These are phyloP conservation scores for Vicia faba DNA, from an alignment of 306 rosid genomes.

Conservation along the genomic window DNA sequence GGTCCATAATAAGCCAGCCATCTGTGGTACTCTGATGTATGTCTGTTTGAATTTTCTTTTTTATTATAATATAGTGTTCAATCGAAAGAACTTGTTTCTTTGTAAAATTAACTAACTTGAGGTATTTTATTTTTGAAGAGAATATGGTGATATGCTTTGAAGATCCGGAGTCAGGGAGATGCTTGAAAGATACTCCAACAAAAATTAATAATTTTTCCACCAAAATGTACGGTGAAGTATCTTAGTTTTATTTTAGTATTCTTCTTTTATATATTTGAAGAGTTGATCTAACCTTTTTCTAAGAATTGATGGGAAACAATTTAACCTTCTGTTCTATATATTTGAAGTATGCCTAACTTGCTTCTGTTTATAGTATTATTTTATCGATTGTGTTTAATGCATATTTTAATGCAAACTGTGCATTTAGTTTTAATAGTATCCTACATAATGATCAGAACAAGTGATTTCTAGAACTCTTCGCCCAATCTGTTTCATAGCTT, in stretches of 20 bases:
- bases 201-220: conserved; percentile 54
- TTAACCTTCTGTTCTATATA: conserved; percentile 25
- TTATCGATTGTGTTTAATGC: conserved; percentile 20
- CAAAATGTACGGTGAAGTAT: conserved; percentile 66
- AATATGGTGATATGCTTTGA: conserved; percentile 93
- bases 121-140: conserved; percentile 56
- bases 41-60: conserved; percentile 12
- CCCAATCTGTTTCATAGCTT: conserved; percentile 25
- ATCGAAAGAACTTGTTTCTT: conserved; percentile 34
- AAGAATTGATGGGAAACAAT: conserved; percentile 9
- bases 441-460: conserved; percentile 32
- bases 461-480: neutral
- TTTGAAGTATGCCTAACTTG: conserved; percentile 18
- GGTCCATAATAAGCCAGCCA: conserved; percentile 17
- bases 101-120: conserved; percentile 31
- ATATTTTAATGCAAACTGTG: conserved; percentile 29
- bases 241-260: conserved; percentile 34
- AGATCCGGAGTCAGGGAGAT: conserved; percentile 81
- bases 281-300: neutral
- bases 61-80: conserved; percentile 28
- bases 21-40: conserved; percentile 16
- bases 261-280: too few species aligned
- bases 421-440: conserved; percentile 23
- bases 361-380: conserved; percentile 23
- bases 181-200: conserved; percentile 70